Base-by-base conservation (phyloP, 352 stramenopile genomes). In the Pythium myriotylum region DNA sequence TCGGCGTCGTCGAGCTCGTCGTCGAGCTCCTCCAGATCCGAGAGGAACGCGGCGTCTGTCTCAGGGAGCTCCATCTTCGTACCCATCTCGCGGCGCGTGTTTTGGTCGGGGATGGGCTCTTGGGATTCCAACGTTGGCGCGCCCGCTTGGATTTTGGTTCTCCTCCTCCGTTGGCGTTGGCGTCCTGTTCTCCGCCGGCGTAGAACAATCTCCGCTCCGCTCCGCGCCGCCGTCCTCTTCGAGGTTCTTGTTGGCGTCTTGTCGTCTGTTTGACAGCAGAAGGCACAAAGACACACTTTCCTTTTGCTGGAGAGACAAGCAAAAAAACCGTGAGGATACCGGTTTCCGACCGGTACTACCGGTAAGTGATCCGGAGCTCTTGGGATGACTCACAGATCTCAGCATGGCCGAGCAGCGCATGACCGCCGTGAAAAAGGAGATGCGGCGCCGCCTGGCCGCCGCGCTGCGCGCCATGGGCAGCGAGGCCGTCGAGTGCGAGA, bases 401-500 rank as follows among this genome's bases (percentile, higher is more conserved):
- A 20, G 9, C 37, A 49, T 19, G 24, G 46, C 22, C 37, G 54
- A 49, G 20, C 42, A 27, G 50, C 37, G 14, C 26, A 72, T 53
- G 35, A 54, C 32, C n/a, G 51, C 61, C 29, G 50, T 81, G 24
- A 91, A 91, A 74, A 82, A 80, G 62, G 51, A 72, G 59, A 65
- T 96, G 56, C 81, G 88, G 13, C 70, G 70, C 59, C 56, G 62
- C 27, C 84, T 96, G 13, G 77, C 69, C 33, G 61, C 65, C 6
- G 54, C 59, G 27, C 60, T 95, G 12, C 71, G 72, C 13, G 60
- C 67, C 4, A 56, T 89, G 23, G 60, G 76, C 16, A 54, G 77
- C 24, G 54, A 26, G 1, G 74, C 82, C n/a, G 74, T 96, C 26
- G 62, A 62, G 14, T 59, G 50, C 17, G 74, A 92, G 52, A 94